These are phyloP conservation scores for Russula ochroleuca DNA, from an alignment of 768 basidiomycete genomes.

Conservation along the genomic window DNA sequence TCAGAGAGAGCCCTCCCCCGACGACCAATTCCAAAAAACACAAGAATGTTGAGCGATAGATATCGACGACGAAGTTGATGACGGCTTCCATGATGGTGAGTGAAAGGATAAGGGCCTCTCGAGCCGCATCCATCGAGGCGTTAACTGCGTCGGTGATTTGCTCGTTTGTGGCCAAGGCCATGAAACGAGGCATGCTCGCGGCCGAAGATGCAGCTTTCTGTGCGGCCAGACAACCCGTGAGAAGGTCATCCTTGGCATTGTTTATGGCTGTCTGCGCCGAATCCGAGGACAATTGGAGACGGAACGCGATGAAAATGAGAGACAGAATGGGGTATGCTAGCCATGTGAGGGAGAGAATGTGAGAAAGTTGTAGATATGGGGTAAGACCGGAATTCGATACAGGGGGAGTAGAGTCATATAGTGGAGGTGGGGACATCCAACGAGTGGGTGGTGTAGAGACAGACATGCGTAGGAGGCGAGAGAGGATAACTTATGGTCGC, in stretches of 20 bases:
- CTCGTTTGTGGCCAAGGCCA: constrained; percentile 80
- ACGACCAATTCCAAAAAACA: constrained; percentile 92
- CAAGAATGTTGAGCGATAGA: constrained; percentile 88
- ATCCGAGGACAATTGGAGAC: constrained; percentile 67
- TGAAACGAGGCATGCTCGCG: constrained; percentile 82
- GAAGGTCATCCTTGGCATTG: constrained; percentile 68
- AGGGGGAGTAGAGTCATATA: constrained; percentile 46
- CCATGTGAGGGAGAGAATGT: constrained; percentile 84
- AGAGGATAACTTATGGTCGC: constrained; percentile 19
- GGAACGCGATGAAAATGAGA: constrained; percentile 81
- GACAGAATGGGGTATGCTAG: constrained; percentile 90
- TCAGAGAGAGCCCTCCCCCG: constrained; percentile 68
- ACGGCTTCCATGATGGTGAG: constrained; percentile 83
- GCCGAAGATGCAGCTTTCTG: constrained; percentile 77
- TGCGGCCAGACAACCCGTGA: constrained; percentile 81
- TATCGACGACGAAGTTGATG: constrained; percentile 88
- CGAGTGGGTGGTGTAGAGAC: constrained; percentile 31
- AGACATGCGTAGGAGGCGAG: constrained; percentile 27
- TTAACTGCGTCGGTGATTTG: constrained; percentile 78
- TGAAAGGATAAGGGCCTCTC: constrained; percentile 63
- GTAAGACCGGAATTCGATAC: constrained; percentile 44
- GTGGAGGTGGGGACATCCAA: constrained; percentile 46
- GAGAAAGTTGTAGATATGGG: constrained; percentile 79
- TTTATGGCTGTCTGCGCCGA: constrained; percentile 63
- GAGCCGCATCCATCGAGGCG: constrained; percentile 70